These are phyloP conservation scores for Castanea sativa DNA, from an alignment of 306 rosid genomes.

Conservation along the genomic window DNA sequence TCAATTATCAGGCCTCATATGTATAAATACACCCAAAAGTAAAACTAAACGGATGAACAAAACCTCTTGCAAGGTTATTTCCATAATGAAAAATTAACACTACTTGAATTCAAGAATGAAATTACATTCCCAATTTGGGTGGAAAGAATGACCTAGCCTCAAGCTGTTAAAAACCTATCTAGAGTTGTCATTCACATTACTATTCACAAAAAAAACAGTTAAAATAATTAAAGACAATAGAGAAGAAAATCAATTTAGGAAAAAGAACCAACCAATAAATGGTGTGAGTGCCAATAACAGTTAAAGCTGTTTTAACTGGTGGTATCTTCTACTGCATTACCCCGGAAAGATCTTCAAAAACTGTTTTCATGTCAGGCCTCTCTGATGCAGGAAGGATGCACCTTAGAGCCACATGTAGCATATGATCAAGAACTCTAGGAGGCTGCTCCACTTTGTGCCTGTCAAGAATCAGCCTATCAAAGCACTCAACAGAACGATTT, in stretches of 20 bases:
- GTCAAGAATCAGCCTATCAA: slow-evolving; percentile 52
- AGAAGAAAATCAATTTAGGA: slow-evolving; percentile 5
- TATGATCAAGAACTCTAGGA: slow-evolving; percentile 41
- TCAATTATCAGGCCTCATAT: background rate
- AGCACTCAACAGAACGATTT: slow-evolving; percentile 53
- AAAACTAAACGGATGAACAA: background rate
- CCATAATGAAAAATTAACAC: slow-evolving; percentile 1
- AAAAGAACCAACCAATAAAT: background rate
- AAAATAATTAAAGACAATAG: slow-evolving; percentile 3
- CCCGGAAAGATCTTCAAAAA: slow-evolving; percentile 59
- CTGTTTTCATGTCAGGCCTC: slow-evolving; percentile 68
- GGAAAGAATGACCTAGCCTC: slow-evolving; percentile 29
- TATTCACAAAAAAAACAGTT: background rate
- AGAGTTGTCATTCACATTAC: slow-evolving; percentile 21
- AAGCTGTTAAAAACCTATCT: slow-evolving; percentile 21
- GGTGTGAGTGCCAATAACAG: slow-evolving; percentile 35
- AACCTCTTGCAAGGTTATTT: background rate
- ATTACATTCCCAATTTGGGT: slow-evolving; percentile 20
- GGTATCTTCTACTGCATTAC: slow-evolving; percentile 28
- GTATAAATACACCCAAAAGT: background rate
- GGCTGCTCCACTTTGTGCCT: slow-evolving; percentile 12
- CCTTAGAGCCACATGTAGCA: slow-evolving; percentile 64
- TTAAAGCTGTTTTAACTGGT: slow-evolving; percentile 20
- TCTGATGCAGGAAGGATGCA: slow-evolving; percentile 75
- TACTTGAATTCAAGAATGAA: slow-evolving; percentile 8